Evolutionary conservation across 2,329 filamentous ascomycete species (phyloP).

Genomic region (Epichloe sibirici): DNA sequence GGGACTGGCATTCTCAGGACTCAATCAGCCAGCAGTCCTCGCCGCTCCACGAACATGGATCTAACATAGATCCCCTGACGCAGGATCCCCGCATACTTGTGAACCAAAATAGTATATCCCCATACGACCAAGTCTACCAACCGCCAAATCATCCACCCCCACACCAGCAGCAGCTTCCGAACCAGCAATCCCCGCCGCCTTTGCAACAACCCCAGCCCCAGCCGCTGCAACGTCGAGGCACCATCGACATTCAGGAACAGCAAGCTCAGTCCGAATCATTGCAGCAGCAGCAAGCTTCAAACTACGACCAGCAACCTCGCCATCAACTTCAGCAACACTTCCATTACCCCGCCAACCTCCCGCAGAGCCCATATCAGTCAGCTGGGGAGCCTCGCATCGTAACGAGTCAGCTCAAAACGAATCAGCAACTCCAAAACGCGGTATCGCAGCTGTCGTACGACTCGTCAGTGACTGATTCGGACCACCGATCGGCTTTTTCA

Average conservation of each 20-base stretch:
- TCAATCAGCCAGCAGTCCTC: constrained; percentile 19
- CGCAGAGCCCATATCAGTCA: constrained; percentile 21
- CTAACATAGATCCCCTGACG: constrained; percentile 27
- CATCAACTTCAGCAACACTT: constrained; percentile 18
- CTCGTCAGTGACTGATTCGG: constrained; percentile 40
- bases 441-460: constrained; percentile 53
- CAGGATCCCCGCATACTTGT: constrained; percentile 27
- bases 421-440: constrained; percentile 31
- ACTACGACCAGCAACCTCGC: constrained; percentile 19
- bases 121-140: constrained; percentile 35
- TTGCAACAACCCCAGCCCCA: constrained; percentile 14
- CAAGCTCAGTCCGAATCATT: constrained; percentile 16
- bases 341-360: constrained; percentile 9
- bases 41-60: constrained; percentile 29
- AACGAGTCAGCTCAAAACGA: constrained; percentile 23
- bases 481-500: constrained; percentile 27
- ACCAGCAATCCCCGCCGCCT: constrained; percentile 8
- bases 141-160: constrained; percentile 14
- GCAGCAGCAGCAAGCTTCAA: constrained; percentile 21
- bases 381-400: constrained; percentile 22
- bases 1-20: constrained; percentile 12
- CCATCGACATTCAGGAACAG: constrained; percentile 20
- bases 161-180: constrained; percentile 21
- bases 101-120: constrained; percentile 28
- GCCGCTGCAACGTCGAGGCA: constrained; percentile 13